Conservation (phyloP, 495 filamentous ascomycete species). For the Sordaria brevicollis region DNA sequence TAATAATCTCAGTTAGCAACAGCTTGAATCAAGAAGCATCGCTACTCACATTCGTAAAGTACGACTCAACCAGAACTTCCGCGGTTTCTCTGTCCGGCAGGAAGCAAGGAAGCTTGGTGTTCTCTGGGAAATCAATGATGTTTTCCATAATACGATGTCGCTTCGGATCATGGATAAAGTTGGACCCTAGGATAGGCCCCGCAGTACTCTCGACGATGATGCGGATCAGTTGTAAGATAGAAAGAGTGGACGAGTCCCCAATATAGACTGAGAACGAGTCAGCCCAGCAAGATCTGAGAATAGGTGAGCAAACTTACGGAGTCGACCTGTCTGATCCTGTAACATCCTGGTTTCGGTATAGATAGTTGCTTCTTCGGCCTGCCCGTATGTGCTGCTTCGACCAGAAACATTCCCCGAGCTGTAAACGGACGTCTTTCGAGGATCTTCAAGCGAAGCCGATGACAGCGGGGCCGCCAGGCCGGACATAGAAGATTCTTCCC, state of each 20-base stretch:
- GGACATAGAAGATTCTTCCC: constrained; percentile 11
- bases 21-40: constrained; percentile 3
- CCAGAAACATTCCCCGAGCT: constrained; percentile 45
- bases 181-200: constrained; percentile 40
- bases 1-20: constrained; percentile 11
- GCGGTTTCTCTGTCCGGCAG: constrained; percentile 47
- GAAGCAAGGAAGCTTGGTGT: constrained; percentile 34
- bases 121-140: constrained; percentile 36
- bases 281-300: background rate
- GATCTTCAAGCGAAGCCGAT: constrained; percentile 8
- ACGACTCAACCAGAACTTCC: constrained; percentile 43
- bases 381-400: constrained; percentile 32
- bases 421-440: constrained; percentile 10
- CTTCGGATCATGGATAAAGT: constrained; percentile 59
- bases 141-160: constrained; percentile 61
- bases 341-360: constrained; percentile 49
- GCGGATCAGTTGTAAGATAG: constrained; percentile 60
- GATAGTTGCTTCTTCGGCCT: constrained; percentile 48
- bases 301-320: constrained; percentile 33
- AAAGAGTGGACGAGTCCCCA: constrained; percentile 62
- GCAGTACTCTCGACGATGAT: constrained; percentile 60
- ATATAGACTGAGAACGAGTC: constrained; percentile 43
- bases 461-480: constrained; percentile 9
- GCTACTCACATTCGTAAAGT: constrained; percentile 47
- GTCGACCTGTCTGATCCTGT: constrained; percentile 44